Evolutionary conservation across 768 basidiomycete species (phyloP), one percentile per base, ranked within the genome.

Genomic region (Trametes villosa): DNA sequence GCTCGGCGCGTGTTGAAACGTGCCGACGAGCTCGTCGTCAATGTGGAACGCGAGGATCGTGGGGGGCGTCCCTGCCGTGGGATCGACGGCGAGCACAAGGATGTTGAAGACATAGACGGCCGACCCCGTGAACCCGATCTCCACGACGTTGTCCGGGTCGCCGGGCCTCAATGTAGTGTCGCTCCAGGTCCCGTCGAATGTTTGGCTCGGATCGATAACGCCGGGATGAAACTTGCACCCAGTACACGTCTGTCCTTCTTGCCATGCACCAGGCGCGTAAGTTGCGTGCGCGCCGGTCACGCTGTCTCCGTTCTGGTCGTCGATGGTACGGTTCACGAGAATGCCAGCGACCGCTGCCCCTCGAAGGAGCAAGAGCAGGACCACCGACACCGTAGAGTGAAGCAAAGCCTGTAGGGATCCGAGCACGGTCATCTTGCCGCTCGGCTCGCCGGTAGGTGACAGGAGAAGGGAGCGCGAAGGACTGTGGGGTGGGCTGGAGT

Each of bases 251-350:
- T 42, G 59, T 15, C 59, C 59, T 15, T 29, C 30, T 5, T 55
- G 47, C 59, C 59, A 61, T 3, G 1, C 1, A 9, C n/a, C n/a
- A 9, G 20, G 9, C 17, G 31, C 30, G 2, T 55, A 61, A 18
- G 33, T 29, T 1, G 53, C 47, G 5, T 5, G 17, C 4, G 17
- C 22, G 17, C 53, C 53, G 13, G 59, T 55, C 2, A 55, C 53
- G 5, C 45, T 34, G 45, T 61, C 59, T 2, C 59, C 59, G 15
- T 49, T 31, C 13, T 50, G 26, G 44, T 61, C 59, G 48, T 61
- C 59, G 36, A 61, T 61, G 17, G 59, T 61, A 9, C 52, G 46
- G 24, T 61, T 61, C 17, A 49, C 48, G 9, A 45, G 9, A 38
- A 3, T 18, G 15, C 15, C n/a, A 15, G 12, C 36, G 11, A 18